A percentile compares a stretch with the other conserved stretches of the same genome.
phyloP scores from a whole-genome alignment of 805 yeast species.

The Saturnispora sekii region DNA sequence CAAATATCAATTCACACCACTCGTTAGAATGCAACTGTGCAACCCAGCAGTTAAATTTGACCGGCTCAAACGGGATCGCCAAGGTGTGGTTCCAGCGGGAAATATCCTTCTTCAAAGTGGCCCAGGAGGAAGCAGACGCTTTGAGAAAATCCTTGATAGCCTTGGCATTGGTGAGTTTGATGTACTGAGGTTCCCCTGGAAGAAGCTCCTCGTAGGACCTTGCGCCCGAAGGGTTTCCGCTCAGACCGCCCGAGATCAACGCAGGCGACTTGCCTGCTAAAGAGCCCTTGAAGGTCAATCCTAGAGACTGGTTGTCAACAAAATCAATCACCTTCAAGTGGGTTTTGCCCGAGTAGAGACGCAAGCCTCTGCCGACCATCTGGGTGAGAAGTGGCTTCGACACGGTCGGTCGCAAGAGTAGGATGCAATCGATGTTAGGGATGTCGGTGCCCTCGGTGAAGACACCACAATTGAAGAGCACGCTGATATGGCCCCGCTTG shows the following conservation, averaged over 20 bases:
- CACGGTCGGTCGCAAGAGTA: slow-evolving; percentile 72
- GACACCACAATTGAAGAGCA: slow-evolving; percentile 78
- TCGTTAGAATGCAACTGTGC: slow-evolving; percentile 1
- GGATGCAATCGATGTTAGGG: slow-evolving; percentile 74
- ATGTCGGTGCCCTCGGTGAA: slow-evolving; percentile 94
- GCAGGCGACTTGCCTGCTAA: slow-evolving; percentile 16
- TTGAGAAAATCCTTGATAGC: slow-evolving; percentile 20
- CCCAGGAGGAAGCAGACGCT: neutral
- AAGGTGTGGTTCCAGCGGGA: slow-evolving; percentile 9
- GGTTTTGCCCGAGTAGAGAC: slow-evolving; percentile 51
- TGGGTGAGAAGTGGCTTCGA: slow-evolving; percentile 67
- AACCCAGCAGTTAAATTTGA: slow-evolving; percentile 7
- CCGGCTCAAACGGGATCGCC: slow-evolving; percentile 7
- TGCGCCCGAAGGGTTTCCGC: neutral
- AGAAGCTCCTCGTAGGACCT: slow-evolving; percentile 7
- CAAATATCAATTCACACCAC: slow-evolving; percentile 10
- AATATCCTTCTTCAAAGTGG: neutral
- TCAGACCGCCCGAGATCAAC: slow-evolving; percentile 2
- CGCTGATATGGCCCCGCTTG: slow-evolving; percentile 51
- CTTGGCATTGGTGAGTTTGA: slow-evolving; percentile 23
- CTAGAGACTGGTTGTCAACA: slow-evolving; percentile 43
- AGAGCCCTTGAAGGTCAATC: slow-evolving; percentile 20
- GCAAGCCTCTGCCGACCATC: slow-evolving; percentile 86
- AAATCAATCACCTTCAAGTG: slow-evolving; percentile 71
- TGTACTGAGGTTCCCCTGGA: slow-evolving; percentile 19